These are phyloP conservation scores for Pilobolus umbonatus DNA, from an alignment of 192 early-diverging fungal genomes.

Conservation along the genomic window DNA sequence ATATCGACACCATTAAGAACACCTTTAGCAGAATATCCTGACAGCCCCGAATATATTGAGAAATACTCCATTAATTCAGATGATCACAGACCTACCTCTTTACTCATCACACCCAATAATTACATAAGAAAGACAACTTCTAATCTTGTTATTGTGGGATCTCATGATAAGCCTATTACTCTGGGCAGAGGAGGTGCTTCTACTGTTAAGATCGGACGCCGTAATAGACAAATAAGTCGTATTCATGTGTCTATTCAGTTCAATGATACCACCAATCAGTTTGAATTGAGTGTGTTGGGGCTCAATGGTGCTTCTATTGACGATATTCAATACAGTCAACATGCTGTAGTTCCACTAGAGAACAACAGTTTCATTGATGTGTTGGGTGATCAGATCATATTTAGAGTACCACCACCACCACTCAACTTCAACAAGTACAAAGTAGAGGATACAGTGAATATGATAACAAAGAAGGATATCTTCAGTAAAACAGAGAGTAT, in stretches of 20 bases:
- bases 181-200: constrained; percentile 45
- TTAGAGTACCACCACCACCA: constrained; percentile 26
- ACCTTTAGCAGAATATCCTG: no score
- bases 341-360: constrained; percentile 30
- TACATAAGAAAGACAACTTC: not conserved
- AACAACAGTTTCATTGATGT: constrained; percentile 41
- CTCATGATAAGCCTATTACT: constrained; percentile 24
- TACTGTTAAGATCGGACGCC: constrained; percentile 42
- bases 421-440: not conserved
- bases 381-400: constrained; percentile 42
- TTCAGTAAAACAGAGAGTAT: not conserved
- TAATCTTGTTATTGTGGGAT: constrained; percentile 17
- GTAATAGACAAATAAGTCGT: constrained; percentile 49
- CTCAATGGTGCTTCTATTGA: constrained; percentile 46
- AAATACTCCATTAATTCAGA: constrained; percentile 18
- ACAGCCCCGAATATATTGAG: constrained; percentile 13
- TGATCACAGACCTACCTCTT: constrained; percentile 17
- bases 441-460: not conserved
- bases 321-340: constrained; percentile 31
- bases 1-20: no score
- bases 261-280: constrained; percentile 11
- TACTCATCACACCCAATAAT: not conserved
- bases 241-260: constrained; percentile 42
- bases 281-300: constrained; percentile 44
- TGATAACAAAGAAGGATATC: not conserved